Percentiles rank a stretch among this genome's conserved stretches.
Evolutionary conservation across 75 land plant genomes (phyloP).

Genomic region (Chamaecyparis obtusa): DNA sequence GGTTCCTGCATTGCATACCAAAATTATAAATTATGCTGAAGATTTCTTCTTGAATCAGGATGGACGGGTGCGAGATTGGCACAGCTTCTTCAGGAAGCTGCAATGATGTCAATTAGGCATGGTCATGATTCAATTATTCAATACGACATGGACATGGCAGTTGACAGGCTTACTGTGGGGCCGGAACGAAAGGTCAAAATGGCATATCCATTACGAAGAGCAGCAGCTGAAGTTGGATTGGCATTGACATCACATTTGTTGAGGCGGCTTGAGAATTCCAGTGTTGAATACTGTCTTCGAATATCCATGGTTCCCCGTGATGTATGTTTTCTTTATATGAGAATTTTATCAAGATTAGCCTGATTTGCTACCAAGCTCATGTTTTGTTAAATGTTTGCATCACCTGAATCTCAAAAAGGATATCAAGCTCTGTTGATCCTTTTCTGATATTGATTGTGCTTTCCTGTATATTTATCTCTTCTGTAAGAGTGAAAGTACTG

Average conservation of each 20-base stretch:
- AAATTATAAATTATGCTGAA: neutral
- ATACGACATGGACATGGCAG: slow-evolving; percentile 83
- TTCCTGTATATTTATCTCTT: neutral
- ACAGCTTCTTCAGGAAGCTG: slow-evolving; percentile 89
- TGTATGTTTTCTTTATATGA: slow-evolving; percentile 29
- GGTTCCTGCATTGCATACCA: neutral
- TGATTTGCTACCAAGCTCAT: neutral
- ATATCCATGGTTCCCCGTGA: slow-evolving; percentile 83
- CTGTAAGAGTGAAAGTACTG: neutral
- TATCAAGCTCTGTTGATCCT: neutral
- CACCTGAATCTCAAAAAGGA: neutral
- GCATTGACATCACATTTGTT: slow-evolving; percentile 89
- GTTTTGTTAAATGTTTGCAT: neutral
- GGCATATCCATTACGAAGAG: slow-evolving; percentile 81
- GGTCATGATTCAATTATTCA: slow-evolving; percentile 60
- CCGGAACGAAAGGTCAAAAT: slow-evolving; percentile 63
- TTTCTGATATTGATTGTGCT: neutral
- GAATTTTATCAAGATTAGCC: neutral
- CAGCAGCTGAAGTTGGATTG: slow-evolving; percentile 74
- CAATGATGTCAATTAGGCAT: slow-evolving; percentile 84
- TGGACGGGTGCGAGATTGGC: slow-evolving; percentile 97
- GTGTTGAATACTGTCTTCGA: slow-evolving; percentile 71
- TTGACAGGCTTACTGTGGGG: slow-evolving; percentile 86
- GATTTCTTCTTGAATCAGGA: slow-evolving; percentile 37
- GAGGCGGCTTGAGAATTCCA: slow-evolving; percentile 71